Evolutionary conservation across 2,329 filamentous ascomycete genomes (phyloP), one percentile per base, ranked within the genome.

Genomic region (Epichloe amarillans): DNA sequence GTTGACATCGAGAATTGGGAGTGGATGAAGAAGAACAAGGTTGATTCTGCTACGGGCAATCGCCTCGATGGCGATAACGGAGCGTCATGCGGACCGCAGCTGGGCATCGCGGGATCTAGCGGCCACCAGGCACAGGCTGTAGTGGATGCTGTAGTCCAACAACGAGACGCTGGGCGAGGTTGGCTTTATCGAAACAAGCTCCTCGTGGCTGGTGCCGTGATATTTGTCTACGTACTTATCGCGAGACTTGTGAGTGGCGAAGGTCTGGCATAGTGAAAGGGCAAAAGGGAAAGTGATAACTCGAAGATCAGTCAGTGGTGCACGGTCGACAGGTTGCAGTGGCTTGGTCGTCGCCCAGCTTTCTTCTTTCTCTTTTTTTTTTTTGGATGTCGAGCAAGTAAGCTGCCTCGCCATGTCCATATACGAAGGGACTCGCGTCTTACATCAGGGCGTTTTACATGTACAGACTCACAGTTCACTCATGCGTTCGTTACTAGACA

Each of bases 1-100:
- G 62, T 95, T 21, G 89, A 98, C 63, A 73, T 78, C 55, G 87
- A 93, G 72, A 98, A 98, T 64, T 87, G 84, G 82, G 82, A 81
- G 61, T 96, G 88, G 88, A 94, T 98, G 75, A 81, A 81, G 63
- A 82, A 88, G 62, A 81, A 87, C 62, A 80, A 82, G 57, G 82
- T 98, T 58, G 88, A 98, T 66, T 70, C 78, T 5, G 71, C 72
- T 10, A 95, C 88, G 0, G 93, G 93, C 1, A 77, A 77, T 54
- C 75, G 78, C 17, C 52, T 64, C 38, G 67, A 67, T 21, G 61
- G 58, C 37, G 71, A 79, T n/a, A 75, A 74, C 3, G 73, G 79
- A 33, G 64, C 68, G 11, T 73, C 71, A 1, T 76, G 76, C 61
- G 72, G 70, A 14, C 76, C 70, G 48, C 74, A 74, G 62, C 72